Evolutionary conservation across 1,284 basidiomycete genomes (phyloP).

Genomic region (Sutorius eximius): DNA sequence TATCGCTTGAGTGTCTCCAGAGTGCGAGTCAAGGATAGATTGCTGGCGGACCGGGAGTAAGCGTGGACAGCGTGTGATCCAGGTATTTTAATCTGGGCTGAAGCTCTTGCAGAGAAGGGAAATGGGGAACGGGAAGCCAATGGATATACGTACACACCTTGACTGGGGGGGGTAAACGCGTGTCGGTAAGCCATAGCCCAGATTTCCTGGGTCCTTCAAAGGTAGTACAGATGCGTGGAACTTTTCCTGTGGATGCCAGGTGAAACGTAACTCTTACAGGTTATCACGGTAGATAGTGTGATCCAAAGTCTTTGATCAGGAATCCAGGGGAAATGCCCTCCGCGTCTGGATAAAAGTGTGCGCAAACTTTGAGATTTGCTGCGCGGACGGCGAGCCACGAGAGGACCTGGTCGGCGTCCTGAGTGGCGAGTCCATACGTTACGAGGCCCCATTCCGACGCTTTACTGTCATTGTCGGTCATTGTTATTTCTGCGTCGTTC

Average conservation of each 20-base stretch:
- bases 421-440: constrained; percentile 38
- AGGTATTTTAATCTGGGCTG: constrained; percentile 31
- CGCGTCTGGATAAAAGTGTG: constrained; percentile 40
- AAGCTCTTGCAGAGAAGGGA: constrained; percentile 38
- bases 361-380: constrained; percentile 34
- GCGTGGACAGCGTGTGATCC: constrained; percentile 32
- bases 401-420: constrained; percentile 25
- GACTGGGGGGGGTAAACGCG: constrained; percentile 35
- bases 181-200: constrained; percentile 31
- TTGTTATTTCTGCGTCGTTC: constrained; percentile 15
- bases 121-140: constrained; percentile 39
- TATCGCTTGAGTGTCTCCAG: constrained; percentile 39
- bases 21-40: constrained; percentile 44
- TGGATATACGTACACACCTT: constrained; percentile 43
- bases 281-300: constrained; percentile 34
- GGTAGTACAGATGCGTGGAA: constrained; percentile 37
- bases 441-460: constrained; percentile 38
- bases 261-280: constrained; percentile 38
- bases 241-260: constrained; percentile 40
- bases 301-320: constrained; percentile 29
- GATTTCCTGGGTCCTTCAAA: constrained; percentile 28
- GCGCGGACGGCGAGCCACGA: constrained; percentile 15
- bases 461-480: constrained; percentile 8
- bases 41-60: constrained; percentile 42
- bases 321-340: constrained; percentile 31